Conservation (phyloP, 1,284 basidiomycete species). For the Ustanciosporium gigantosporum region DNA sequence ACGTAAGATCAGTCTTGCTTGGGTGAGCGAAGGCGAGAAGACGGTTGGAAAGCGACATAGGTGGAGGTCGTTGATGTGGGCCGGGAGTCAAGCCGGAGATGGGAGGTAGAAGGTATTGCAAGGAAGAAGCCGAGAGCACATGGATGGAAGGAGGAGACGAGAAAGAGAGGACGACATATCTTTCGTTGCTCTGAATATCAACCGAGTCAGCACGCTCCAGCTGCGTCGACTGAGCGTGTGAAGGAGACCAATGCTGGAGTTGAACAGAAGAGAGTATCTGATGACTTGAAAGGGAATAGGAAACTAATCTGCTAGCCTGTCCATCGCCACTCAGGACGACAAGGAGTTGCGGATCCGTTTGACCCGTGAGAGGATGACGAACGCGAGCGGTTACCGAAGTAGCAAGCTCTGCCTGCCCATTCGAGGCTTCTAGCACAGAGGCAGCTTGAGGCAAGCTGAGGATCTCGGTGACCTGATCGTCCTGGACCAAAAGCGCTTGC, state of each 20-base stretch:
- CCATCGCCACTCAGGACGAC: constrained; percentile 8
- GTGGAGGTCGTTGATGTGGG: constrained; percentile 1
- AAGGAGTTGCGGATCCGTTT: constrained; percentile 8
- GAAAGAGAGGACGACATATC: constrained; percentile 24
- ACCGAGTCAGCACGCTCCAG: too few species aligned
- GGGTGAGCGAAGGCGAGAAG: constrained; percentile 24
- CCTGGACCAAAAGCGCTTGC: constrained; percentile 22
- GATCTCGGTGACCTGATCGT: constrained; percentile 27
- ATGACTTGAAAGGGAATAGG: constrained; percentile 26
- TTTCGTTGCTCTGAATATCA: constrained; percentile 16
- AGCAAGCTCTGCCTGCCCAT: not conserved
- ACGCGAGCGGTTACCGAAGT: constrained; percentile 4
- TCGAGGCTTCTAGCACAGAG: not conserved
- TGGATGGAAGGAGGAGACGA: constrained; percentile 24
- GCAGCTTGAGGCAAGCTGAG: constrained; percentile 18
- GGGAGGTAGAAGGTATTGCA: constrained; percentile 13
- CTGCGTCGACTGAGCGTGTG: constrained; percentile 6
- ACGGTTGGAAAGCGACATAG: constrained; percentile 26
- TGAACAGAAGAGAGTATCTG: constrained; percentile 11
- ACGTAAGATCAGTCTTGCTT: not conserved
- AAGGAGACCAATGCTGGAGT: constrained; percentile 3
- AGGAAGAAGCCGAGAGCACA: constrained; percentile 11
- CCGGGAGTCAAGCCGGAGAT: constrained; percentile 9
- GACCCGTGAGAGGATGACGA: constrained; percentile 9
- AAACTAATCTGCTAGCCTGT: constrained; percentile 4